phyloP scores from a whole-genome alignment of 805 yeast species.

The Kregervanrija pseudodelftensis region DNA sequence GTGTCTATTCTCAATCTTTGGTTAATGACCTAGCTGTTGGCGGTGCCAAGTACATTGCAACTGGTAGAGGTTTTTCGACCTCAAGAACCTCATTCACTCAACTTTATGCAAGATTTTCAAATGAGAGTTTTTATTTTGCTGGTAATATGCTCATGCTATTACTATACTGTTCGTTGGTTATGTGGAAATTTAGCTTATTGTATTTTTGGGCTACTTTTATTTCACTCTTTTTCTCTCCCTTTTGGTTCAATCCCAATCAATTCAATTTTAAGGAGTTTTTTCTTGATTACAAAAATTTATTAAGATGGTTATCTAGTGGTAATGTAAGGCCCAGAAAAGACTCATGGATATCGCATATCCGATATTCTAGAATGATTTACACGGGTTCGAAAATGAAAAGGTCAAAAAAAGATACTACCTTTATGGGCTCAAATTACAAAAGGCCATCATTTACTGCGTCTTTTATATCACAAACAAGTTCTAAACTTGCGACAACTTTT shows the following conservation, averaged over 20 bases:
- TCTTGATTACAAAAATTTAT: constrained; percentile 53
- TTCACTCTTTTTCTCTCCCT: constrained; percentile 65
- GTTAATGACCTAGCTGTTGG: constrained; percentile 64
- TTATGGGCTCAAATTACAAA: constrained; percentile 36
- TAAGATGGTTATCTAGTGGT: constrained; percentile 47
- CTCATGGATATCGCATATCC: constrained; percentile 43
- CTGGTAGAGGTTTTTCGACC: constrained; percentile 81
- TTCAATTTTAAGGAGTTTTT: constrained; percentile 64
- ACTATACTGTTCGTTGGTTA: constrained; percentile 47
- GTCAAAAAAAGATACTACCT: constrained; percentile 31
- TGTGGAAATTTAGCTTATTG: constrained; percentile 53
- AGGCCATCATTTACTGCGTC: constrained; percentile 34
- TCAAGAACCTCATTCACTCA: constrained; percentile 58
- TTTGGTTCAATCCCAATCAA: constrained; percentile 72
- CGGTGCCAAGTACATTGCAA: constrained; percentile 76
- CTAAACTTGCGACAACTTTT: constrained; percentile 30
- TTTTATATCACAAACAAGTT: constrained; percentile 33
- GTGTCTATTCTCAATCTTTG: constrained; percentile 66
- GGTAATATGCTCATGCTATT: constrained; percentile 43
- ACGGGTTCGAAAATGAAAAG: constrained; percentile 49
- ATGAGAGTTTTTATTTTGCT: constrained; percentile 63
- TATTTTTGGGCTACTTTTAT: constrained; percentile 71
- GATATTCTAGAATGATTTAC: constrained; percentile 43
- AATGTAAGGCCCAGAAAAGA: constrained; percentile 31
- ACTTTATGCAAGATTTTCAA: constrained; percentile 62